These are phyloP conservation scores for Paxillus ammoniavirescens DNA, from an alignment of 768 basidiomycete species.

Conservation along the genomic window DNA sequence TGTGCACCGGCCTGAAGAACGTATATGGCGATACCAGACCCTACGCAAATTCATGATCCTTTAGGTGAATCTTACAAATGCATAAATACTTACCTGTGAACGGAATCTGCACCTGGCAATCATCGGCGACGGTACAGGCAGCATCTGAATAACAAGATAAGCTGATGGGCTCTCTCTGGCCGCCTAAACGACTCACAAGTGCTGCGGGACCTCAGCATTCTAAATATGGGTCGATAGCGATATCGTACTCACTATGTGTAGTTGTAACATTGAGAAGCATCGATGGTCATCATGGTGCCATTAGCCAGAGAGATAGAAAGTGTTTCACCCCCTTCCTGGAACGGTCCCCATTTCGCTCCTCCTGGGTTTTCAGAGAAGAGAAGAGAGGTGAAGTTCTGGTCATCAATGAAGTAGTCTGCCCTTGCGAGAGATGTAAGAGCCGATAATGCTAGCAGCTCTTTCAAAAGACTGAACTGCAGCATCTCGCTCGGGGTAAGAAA, in stretches of 20 bases:
- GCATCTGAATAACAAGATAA: constrained; percentile 7
- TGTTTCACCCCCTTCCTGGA: constrained; percentile 7
- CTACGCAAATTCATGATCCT: constrained; percentile 3
- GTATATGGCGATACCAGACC: constrained; percentile 18
- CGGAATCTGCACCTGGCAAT: constrained; percentile 15
- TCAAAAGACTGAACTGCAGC: constrained; percentile 7
- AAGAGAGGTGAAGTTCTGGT: constrained; percentile 14
- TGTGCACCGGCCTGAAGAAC: constrained; percentile 17
- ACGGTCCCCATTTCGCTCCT: constrained; percentile 11
- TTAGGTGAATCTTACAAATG: background rate
- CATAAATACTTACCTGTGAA: constrained; percentile 6
- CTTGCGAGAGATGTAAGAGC: constrained; percentile 2
- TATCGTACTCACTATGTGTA: constrained; percentile 11
- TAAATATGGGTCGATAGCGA: background rate
- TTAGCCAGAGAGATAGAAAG: constrained; percentile 11
- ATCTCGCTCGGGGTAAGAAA: background rate
- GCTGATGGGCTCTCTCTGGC: background rate
- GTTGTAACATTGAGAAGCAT: constrained; percentile 16
- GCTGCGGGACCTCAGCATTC: background rate
- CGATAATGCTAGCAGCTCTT: background rate
- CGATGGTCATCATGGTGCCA: constrained; percentile 8
- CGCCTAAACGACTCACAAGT: constrained; percentile 4
- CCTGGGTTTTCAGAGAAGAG: constrained; percentile 10
- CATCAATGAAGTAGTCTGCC: constrained; percentile 17
- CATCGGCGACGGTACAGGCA: constrained; percentile 6